These are phyloP conservation scores for Diaporthe nobilis DNA, from an alignment of 2,329 filamentous ascomycete genomes.

Conservation along the genomic window DNA sequence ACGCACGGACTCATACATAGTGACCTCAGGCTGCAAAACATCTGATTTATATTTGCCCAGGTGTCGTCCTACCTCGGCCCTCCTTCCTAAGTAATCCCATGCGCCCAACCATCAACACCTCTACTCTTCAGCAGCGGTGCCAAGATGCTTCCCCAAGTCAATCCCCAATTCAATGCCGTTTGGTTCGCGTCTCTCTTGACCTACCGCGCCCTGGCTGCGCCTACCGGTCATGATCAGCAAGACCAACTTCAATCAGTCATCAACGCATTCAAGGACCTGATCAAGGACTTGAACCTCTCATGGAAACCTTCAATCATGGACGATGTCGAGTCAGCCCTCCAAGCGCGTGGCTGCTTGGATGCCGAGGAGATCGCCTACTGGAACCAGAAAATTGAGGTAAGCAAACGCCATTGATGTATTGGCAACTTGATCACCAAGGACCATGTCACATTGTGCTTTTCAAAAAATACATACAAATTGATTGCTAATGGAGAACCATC, in stretches of 20 bases:
- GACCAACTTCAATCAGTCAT: not conserved
- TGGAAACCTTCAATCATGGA: not conserved
- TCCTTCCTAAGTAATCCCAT: not conserved
- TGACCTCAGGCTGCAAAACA: not conserved
- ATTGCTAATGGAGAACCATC: not conserved
- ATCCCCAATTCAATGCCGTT: not conserved
- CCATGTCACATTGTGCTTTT: not conserved
- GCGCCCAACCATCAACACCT: not conserved
- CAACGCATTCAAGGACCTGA: not conserved
- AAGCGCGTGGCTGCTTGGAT: not conserved
- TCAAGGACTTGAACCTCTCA: not conserved
- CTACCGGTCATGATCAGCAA: not conserved
- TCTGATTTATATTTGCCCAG: not conserved
- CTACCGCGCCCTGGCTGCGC: not conserved
- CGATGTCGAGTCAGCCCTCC: not conserved
- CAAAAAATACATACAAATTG: not conserved
- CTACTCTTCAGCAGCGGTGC: not conserved
- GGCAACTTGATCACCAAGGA: too few species aligned
- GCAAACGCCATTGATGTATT: not conserved
- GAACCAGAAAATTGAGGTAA: constrained; percentile 6
- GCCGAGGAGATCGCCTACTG: not conserved
- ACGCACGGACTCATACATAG: not conserved
- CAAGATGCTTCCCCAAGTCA: not conserved
- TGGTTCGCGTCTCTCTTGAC: not conserved
- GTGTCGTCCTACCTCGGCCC: not conserved